A percentile compares a stretch with the other conserved stretches of the same genome.
phyloP scores from a whole-genome alignment of 2,329 filamentous ascomycete species.

The Diaporthe aspalathi region DNA sequence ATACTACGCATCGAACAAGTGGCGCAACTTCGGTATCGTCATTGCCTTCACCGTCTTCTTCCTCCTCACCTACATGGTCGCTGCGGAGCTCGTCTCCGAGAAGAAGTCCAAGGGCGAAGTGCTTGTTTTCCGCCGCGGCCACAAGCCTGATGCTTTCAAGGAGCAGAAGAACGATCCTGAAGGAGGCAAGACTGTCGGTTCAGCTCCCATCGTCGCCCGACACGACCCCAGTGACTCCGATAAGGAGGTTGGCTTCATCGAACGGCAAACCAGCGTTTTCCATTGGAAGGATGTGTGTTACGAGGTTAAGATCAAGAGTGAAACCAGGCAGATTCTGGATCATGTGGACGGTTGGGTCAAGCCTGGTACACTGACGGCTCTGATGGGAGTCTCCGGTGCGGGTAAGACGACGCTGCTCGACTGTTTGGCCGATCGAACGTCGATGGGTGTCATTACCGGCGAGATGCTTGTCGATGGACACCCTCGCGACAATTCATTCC shows the following conservation, averaged over 20 bases:
- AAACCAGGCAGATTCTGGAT: conserved; percentile 38
- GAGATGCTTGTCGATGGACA: conserved; percentile 76
- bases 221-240: conserved; percentile 50
- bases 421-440: conserved; percentile 75
- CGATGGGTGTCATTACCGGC: conserved; percentile 76
- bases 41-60: conserved; percentile 74
- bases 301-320: conserved; percentile 39
- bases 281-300: conserved; percentile 41
- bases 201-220: conserved; percentile 58
- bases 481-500: conserved; percentile 72
- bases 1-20: conserved; percentile 70
- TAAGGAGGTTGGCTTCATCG: conserved; percentile 48
- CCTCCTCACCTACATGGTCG: conserved; percentile 69
- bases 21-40: conserved; percentile 79
- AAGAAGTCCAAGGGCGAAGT: conserved; percentile 82
- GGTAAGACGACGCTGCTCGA: conserved; percentile 80
- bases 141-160: conserved; percentile 68
- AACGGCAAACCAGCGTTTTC: conserved; percentile 39
- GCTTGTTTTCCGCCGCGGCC: conserved; percentile 78
- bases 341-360: conserved; percentile 41
- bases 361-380: conserved; percentile 38
- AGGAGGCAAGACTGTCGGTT: conserved; percentile 61
- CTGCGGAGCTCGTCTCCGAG: conserved; percentile 73
- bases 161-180: conserved; percentile 73
- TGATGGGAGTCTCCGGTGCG: conserved; percentile 70